These are phyloP conservation scores for Podospora australis DNA, from an alignment of 495 filamentous ascomycete species.

Conservation along the genomic window DNA sequence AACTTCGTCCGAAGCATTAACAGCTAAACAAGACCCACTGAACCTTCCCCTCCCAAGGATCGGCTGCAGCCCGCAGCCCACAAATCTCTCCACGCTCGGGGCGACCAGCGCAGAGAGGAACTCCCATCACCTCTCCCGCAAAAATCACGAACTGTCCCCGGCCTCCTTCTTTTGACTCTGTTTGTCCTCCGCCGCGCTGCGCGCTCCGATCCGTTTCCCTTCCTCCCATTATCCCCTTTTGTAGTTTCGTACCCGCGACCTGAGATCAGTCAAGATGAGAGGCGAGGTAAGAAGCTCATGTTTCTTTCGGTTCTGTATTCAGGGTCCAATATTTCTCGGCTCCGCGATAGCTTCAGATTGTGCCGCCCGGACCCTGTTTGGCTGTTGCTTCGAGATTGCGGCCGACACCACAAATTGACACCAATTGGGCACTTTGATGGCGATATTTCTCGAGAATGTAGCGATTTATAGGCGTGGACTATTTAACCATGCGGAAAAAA, in stretches of 20 bases:
- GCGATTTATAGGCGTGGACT: no score
- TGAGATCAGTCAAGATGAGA: conserved; percentile 39
- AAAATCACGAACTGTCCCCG: conserved; percentile 3
- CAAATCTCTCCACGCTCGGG: conserved; percentile 5
- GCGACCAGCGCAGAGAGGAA: background rate
- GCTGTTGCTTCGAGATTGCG: conserved; percentile 1
- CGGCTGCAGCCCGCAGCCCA: conserved; percentile 2
- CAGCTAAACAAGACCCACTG: background rate
- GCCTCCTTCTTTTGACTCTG: conserved; percentile 8
- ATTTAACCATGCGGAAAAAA: no score
- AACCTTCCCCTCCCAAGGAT: background rate
- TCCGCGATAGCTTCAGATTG: conserved; percentile 4
- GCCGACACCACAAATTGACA: conserved; percentile 5
- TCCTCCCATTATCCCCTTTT: conserved; percentile 7
- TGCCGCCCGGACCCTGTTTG: background rate
- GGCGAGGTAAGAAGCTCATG: conserved; percentile 41
- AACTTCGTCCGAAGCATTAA: background rate
- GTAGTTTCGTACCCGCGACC: conserved; percentile 8
- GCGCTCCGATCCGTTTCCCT: conserved; percentile 13
- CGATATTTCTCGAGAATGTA: no score
- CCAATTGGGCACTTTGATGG: no score
- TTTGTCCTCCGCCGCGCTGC: conserved; percentile 16
- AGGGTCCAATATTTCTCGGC: background rate
- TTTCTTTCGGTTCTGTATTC: background rate
- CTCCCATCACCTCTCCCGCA: conserved; percentile 1